phyloP scores from a whole-genome alignment of 2,329 filamentous ascomycete species.

The Colletotrichum tropicale region DNA sequence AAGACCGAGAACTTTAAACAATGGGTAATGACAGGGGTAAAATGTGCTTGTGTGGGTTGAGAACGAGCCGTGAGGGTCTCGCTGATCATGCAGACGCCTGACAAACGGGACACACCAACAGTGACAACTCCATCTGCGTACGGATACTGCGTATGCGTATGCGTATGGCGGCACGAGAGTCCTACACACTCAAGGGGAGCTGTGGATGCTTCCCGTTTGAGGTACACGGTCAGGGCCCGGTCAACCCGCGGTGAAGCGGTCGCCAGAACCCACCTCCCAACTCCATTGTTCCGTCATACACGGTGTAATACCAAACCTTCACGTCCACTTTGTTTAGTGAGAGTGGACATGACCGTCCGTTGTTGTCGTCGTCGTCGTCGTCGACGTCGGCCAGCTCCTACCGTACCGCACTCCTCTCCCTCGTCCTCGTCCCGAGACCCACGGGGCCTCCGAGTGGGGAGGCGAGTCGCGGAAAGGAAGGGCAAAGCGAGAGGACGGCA shows the following conservation, averaged over 20 bases:
- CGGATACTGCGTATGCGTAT: background rate
- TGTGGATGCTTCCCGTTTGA: conserved; percentile 14
- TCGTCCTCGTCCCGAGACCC: background rate
- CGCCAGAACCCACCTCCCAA: background rate
- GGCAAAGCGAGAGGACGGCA: background rate
- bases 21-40: background rate
- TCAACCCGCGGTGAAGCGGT: conserved; percentile 3
- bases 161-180: background rate
- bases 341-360: background rate
- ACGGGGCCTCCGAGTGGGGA: background rate
- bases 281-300: background rate
- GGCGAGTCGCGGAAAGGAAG: conserved; percentile 8
- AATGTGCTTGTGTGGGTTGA: background rate
- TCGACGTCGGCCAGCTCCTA: background rate
- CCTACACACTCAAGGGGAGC: background rate
- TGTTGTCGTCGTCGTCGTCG: background rate
- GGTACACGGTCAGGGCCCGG: conserved; percentile 16
- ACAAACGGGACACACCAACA: conserved; percentile 14
- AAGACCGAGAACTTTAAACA: conserved; percentile 19
- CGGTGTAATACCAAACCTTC: background rate
- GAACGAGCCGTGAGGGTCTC: background rate
- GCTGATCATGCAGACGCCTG: conserved; percentile 20
- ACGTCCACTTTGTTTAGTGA: background rate
- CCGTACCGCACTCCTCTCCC: background rate
- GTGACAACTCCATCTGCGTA: background rate